Base-by-base conservation (phyloP, 192 early-diverging fungal species). In the Rhizoclosmatium sp. region DNA sequence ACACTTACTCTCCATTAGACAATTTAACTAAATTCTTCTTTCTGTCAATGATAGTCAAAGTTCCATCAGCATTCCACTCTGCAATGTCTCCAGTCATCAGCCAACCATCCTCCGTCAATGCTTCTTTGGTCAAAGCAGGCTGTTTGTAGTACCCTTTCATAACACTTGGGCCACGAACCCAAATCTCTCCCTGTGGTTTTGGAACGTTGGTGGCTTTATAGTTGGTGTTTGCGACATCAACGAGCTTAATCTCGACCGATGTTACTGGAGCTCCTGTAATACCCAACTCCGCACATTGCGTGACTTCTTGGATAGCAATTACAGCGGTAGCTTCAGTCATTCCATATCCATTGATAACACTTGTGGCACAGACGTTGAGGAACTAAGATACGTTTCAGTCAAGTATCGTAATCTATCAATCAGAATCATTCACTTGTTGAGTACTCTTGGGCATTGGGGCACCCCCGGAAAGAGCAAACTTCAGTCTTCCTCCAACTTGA, bases 21-120 rank as follows among this genome's bases (percentile, higher is more conserved):
- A 96, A 87, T 83, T 97, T 99, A 75, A 99, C 92, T 58, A 99
- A 89, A 84, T 98, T 99, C 89, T 95, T 95, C 80, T 90, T 92
- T 65, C 97, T 90, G 84, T 99, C 97, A 82, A 99, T 95, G 66
- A 99, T 91, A 10, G 85, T 82, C 42, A 99, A 77, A 44, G 91
- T 90, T 47, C 96, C 95, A 72, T 93, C 92, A 1, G 86, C 82
- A 61, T 89, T 85, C 93, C 92, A 94, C 86, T 94, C 91, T 65
- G 92, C 97, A 77, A 98, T 93, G 83, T 96, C 96, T 59, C 96
- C 96, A 19, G 95, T 96, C 82, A 85, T 89, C 64, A 97, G 81
- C 96, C 96, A 97, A 42, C 93, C 93, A 80, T 95, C 95, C 31
- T 76, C 82, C n/a, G 90, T 93, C 41, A 95, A 72, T 1, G 89